Percentiles rank a stretch among this genome's conserved stretches.
Conservation (phyloP, 2,329 filamentous ascomycete species). For the Pestalotiopsis sp. region DNA sequence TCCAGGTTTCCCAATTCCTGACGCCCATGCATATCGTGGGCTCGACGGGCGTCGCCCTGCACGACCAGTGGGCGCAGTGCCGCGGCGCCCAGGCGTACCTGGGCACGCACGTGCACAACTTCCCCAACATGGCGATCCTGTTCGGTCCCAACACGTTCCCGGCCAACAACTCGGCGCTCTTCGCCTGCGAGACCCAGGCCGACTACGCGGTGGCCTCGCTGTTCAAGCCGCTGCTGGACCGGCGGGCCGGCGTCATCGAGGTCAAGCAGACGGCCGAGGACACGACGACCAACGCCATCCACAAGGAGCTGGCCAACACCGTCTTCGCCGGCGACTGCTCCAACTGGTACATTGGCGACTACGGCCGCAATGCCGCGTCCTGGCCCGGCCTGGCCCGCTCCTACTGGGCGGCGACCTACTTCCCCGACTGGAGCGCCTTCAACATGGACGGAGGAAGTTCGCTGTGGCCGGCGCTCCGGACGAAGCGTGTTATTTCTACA, state of each 20-base stretch:
- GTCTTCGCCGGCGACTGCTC: conserved; percentile 40
- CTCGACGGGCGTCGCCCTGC: conserved; percentile 20
- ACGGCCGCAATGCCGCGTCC: conserved; percentile 39
- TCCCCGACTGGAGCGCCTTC: conserved; percentile 24
- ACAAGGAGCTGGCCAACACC: conserved; percentile 31
- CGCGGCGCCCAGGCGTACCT: conserved; percentile 33
- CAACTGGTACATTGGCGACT: conserved; percentile 43
- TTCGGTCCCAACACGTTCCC: conserved; percentile 30
- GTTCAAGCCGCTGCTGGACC: conserved; percentile 32
- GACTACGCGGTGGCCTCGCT: conserved; percentile 33
- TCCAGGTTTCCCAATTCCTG: conserved; percentile 27
- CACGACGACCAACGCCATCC: conserved; percentile 30
- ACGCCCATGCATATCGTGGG: conserved; percentile 30
- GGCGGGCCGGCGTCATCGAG: conserved; percentile 33
- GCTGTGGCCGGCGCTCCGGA: background rate
- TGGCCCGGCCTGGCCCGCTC: conserved; percentile 35
- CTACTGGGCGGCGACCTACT: conserved; percentile 31
- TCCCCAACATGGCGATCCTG: conserved; percentile 34
- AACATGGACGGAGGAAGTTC: background rate
- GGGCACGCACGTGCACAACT: conserved; percentile 31
- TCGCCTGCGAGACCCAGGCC: conserved; percentile 27
- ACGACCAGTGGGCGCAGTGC: conserved; percentile 29
- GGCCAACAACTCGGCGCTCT: conserved; percentile 29
- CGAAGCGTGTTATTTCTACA: background rate
- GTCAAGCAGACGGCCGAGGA: conserved; percentile 36